Evolutionary conservation across 225 moss, liverwort and hornwort species (phyloP).

Genomic region (Polytrichum commune): DNA sequence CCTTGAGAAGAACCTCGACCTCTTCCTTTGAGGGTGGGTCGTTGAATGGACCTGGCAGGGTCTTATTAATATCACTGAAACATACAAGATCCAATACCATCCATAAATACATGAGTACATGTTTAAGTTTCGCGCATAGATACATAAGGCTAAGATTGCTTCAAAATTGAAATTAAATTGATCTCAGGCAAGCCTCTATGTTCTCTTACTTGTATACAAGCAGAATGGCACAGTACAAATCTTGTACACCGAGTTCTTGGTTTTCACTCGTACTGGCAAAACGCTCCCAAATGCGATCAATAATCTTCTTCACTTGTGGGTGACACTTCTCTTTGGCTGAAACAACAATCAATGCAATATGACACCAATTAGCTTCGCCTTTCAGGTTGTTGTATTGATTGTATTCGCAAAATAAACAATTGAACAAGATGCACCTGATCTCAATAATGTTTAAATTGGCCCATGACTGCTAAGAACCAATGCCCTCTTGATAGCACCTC

Average conservation of each 20-base stretch:
- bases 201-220: constrained; percentile 83
- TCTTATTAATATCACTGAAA: constrained; percentile 89
- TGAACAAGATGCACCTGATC: no score
- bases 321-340: constrained; percentile 65
- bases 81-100: neutral
- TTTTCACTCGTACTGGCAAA: constrained; percentile 58
- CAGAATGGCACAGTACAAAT: constrained; percentile 86
- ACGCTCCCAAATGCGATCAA: constrained; percentile 69
- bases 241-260: constrained; percentile 46
- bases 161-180: neutral
- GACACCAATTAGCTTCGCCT: no score
- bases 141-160: neutral
- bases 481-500: no score
- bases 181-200: neutral
- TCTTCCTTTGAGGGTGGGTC: constrained; percentile 83
- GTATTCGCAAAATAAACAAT: no score
- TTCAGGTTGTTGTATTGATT: no score
- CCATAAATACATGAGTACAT: no score
- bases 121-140: no score
- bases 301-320: constrained; percentile 50
- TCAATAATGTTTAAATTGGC: no score
- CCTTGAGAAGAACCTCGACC: constrained; percentile 60
- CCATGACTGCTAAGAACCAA: no score
- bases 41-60: constrained; percentile 68
- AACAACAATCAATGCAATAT: constrained; percentile 7